phyloP scores from a whole-genome alignment of 2,329 filamentous ascomycete genomes.

The Gremmenia infestans region DNA sequence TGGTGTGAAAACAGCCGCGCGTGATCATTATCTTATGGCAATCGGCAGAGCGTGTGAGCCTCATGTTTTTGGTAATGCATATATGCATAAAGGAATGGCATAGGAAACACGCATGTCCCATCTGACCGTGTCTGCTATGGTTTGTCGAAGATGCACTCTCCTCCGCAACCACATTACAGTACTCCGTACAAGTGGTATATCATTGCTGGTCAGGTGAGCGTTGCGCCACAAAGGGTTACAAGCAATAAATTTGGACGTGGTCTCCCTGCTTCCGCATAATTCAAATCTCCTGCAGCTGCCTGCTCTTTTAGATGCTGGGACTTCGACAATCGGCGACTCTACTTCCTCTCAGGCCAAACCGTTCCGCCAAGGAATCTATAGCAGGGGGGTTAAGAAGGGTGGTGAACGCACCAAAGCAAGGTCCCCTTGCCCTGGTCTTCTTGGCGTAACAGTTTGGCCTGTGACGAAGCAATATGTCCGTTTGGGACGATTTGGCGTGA shows the following conservation, averaged over 20 bases:
- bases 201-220: too few relatives aligned
- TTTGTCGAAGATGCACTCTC: too few relatives aligned
- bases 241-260: neutral
- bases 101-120: too few relatives aligned
- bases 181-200: too few relatives aligned
- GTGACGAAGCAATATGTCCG: neutral
- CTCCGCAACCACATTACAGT: too few relatives aligned
- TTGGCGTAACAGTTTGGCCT: too few relatives aligned
- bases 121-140: too few relatives aligned
- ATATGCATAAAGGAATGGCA: neutral
- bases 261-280: neutral
- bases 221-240: neutral
- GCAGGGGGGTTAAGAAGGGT: too few relatives aligned
- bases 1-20: neutral
- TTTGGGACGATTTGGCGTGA: neutral
- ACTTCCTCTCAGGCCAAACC: too few relatives aligned
- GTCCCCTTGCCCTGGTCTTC: too few relatives aligned
- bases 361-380: too few relatives aligned
- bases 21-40: neutral
- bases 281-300: neutral
- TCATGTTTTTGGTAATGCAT: neutral
- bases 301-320: neutral
- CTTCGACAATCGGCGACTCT: neutral
- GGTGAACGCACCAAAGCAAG: too few relatives aligned
- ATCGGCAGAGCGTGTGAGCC: neutral